Conservation (phyloP, 2,329 filamentous ascomycete species). For the Elsinoe fawcettii region DNA sequence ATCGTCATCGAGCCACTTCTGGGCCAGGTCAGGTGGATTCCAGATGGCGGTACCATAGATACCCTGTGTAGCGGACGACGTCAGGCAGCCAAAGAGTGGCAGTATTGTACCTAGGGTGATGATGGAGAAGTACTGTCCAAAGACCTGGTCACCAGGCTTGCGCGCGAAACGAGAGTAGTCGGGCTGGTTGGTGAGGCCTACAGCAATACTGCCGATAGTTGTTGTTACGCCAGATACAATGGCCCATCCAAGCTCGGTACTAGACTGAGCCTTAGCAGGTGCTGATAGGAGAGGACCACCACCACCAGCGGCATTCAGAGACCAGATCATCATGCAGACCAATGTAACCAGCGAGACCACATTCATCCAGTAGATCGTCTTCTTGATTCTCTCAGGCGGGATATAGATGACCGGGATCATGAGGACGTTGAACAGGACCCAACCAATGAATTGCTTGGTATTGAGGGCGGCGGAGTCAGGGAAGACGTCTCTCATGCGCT, state of each 20-base stretch:
- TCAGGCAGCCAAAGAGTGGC: slow-evolving; percentile 50
- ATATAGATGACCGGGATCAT: slow-evolving; percentile 41
- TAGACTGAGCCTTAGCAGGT: slow-evolving; percentile 27
- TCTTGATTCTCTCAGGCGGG: slow-evolving; percentile 36
- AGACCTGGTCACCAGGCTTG: slow-evolving; percentile 36
- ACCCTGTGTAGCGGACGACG: slow-evolving; percentile 47
- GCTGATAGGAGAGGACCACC: slow-evolving; percentile 33
- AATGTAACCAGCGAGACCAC: slow-evolving; percentile 43
- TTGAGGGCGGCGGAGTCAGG: slow-evolving; percentile 39
- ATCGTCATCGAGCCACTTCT: slow-evolving; percentile 31
- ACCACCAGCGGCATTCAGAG: slow-evolving; percentile 48
- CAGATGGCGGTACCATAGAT: slow-evolving; percentile 45
- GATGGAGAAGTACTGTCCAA: slow-evolving; percentile 39
- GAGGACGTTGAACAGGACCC: slow-evolving; percentile 38
- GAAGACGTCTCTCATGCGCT: slow-evolving; percentile 46
- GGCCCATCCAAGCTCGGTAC: slow-evolving; percentile 35
- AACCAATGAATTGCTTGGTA: slow-evolving; percentile 39
- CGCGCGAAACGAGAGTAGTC: slow-evolving; percentile 29
- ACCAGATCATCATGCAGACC: slow-evolving; percentile 49
- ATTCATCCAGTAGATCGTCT: slow-evolving; percentile 36
- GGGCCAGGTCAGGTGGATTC: slow-evolving; percentile 38
- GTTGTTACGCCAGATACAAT: slow-evolving; percentile 35
- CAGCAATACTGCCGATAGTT: slow-evolving; percentile 37
- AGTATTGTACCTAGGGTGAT: slow-evolving; percentile 44
- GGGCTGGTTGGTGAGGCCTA: slow-evolving; percentile 40